These are phyloP conservation scores for Lyophyllum semitale DNA, from an alignment of 768 basidiomycete species.

Conservation along the genomic window DNA sequence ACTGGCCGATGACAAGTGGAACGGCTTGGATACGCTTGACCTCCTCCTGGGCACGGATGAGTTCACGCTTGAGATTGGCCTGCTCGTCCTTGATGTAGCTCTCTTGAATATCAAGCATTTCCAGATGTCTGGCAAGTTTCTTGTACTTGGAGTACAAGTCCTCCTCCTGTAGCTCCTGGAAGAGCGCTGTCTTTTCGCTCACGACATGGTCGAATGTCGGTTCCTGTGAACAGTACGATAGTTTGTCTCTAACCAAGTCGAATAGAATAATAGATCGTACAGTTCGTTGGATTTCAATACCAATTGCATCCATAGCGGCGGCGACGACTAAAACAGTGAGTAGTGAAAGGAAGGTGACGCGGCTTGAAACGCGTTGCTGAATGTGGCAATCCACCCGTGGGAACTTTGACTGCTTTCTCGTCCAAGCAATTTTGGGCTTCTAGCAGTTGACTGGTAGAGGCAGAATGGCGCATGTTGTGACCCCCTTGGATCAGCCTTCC, in stretches of 20 bases:
- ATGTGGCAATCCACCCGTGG: slow-evolving; percentile 35
- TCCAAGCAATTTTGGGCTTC: slow-evolving; percentile 8
- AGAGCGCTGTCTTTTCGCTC: slow-evolving; percentile 84
- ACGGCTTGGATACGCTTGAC: slow-evolving; percentile 99
- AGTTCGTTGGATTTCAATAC: slow-evolving; percentile 81
- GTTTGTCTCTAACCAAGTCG: background rate
- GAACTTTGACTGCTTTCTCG: slow-evolving; percentile 24
- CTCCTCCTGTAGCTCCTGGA: slow-evolving; percentile 86
- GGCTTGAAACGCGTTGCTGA: slow-evolving; percentile 45
- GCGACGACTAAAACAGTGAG: slow-evolving; percentile 21
- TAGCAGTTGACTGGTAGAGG: background rate
- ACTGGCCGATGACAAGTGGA: slow-evolving; percentile 98
- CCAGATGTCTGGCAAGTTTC: slow-evolving; percentile 91
- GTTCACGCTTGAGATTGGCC: slow-evolving; percentile 94
- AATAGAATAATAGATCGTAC: slow-evolving; percentile 38
- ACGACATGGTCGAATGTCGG: slow-evolving; percentile 88
- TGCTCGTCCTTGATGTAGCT: slow-evolving; percentile 99
- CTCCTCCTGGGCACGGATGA: slow-evolving; percentile 98
- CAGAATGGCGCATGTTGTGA: slow-evolving; percentile 83
- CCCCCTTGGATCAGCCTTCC: slow-evolving; percentile 87
- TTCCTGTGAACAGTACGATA: slow-evolving; percentile 66
- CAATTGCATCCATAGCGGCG: slow-evolving; percentile 81
- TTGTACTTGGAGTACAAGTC: slow-evolving; percentile 98
- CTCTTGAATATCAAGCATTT: slow-evolving; percentile 93
- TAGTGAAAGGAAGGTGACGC: slow-evolving; percentile 46